Evolutionary conservation across 1,139 yeast species (phyloP), one percentile per base, ranked within the genome.

Genomic region (Nakaseomyces nivariensis): DNA sequence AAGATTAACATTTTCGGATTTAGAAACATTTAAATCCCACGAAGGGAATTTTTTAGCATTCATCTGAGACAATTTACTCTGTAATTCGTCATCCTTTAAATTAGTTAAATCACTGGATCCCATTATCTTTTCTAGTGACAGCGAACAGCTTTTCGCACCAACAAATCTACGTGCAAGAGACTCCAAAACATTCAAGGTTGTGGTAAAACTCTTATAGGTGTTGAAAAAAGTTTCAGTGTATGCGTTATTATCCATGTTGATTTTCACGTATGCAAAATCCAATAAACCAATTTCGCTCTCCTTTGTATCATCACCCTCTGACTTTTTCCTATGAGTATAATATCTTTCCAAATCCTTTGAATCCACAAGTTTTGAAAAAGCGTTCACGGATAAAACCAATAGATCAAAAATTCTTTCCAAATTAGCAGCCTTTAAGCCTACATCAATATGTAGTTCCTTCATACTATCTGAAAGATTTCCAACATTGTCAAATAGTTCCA

Each of bases 141-240:
- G 51, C 0, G 86, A 79, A 37, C 84, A 85, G 29, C 80, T 71
- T 46, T 72, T 72, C 2, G 88, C 81, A 29, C 86, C 83, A 7
- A 72, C 58, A 58, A 79, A 82, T 49, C 88, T 70, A 48, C 66
- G 69, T 1, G 74, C 72, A 41, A 82, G 64, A 45, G 76, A 75
- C 36, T 74, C 76, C 47, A 82, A 62, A 29, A 82, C 66, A 27
- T 69, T 64, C 0, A 69, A 55, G 0, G 86, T 80, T 0, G 84
- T 72, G 47, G 82, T 76, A 57, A 82, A 82, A 54, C 82, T 77
- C 52, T 82, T 72, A 62, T 78, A 82, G 0, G 85, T 79, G 22
- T 84, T 80, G 56, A 82, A 79, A 58, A 82, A 81, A 0, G 85
- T 79, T 51, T 77, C 71, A 0, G 85, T 80, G 56, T 75, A 82